Evolutionary conservation across 805 yeast species (phyloP).

Genomic region (Metschnikowia orientalis): DNA sequence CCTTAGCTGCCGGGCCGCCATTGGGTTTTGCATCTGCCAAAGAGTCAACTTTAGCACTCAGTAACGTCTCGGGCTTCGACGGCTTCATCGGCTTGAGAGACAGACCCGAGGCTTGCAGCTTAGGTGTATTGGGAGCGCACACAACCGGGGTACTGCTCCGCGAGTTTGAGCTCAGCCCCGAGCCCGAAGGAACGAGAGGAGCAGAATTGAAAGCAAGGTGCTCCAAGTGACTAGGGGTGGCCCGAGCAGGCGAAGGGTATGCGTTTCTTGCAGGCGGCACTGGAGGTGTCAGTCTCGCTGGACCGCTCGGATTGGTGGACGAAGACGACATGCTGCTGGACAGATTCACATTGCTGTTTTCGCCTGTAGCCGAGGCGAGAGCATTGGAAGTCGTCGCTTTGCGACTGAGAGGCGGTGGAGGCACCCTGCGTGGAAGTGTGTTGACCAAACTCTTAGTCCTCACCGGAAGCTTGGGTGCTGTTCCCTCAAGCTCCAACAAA

Average conservation of each 20-base stretch:
- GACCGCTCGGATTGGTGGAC: no score
- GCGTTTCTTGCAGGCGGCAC: constrained; percentile 8
- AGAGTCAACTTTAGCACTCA: constrained; percentile 15
- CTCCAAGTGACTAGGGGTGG: constrained; percentile 8
- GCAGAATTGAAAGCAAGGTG: constrained; percentile 33
- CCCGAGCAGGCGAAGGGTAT: constrained; percentile 9
- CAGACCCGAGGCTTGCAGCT: no score
- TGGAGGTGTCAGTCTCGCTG: no score
- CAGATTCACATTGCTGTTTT: background rate
- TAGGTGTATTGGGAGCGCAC: no score
- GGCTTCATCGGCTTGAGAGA: constrained; percentile 20
- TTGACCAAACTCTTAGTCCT: constrained; percentile 13
- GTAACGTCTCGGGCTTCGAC: constrained; percentile 13
- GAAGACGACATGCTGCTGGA: no score
- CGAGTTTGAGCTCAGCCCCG: constrained; percentile 13
- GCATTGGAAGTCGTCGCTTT: constrained; percentile 2
- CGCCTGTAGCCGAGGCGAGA: background rate
- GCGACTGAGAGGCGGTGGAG: constrained; percentile 28
- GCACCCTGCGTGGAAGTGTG: constrained; percentile 25
- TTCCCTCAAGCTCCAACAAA: constrained; percentile 27
- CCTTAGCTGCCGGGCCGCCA: no score
- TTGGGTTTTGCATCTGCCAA: no score
- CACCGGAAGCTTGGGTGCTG: constrained; percentile 23
- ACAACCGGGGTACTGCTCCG: no score
- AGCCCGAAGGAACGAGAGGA: constrained; percentile 36